Base-by-base conservation (phyloP, 2,329 filamentous ascomycete species). In the Penicillium hesseltinei region DNA sequence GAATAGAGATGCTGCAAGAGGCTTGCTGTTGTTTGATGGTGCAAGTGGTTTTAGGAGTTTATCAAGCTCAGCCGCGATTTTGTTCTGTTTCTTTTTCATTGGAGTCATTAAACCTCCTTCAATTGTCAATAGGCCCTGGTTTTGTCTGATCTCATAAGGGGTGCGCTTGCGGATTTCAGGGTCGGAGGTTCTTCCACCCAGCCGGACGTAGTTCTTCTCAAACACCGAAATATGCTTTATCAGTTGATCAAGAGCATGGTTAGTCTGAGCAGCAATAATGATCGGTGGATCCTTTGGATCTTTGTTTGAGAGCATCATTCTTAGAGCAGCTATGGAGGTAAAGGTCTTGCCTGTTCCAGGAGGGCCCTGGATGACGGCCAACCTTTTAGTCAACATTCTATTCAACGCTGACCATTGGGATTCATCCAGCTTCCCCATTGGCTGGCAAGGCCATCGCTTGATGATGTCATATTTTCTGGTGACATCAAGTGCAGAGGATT, bases 211-310 rank as follows among this genome's bases (percentile, higher is more conserved):
- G 1, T 84, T 81, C 0, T 76, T 72, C 64, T 88, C 86, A 63
- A 88, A 88, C 6, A 77, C 69, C 1, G 85, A 78, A 17, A 91
- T 80, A 54, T 88, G 84, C 1, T 77, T 75, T 0, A 96, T 78
- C 0, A 97, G 78, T 69, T 96, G 92, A 65, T 97, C 92, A 0
- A 96, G 77, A 0, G 92, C 92, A 72, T 96, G 91, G 58, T 97
- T 97, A 0, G 92, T 97, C 66, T 96, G 91, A 8, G 91, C 91
- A 0, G 91, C 84, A 4, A 96, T 80, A 21, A 96, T 81, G 31
- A 97, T 86, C 0, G 90, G 90, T 9, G 86, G 82, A 56, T 88
- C 84, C 0, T 74, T 78, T 2, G 69, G 66, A 2, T 71, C 69
- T 66, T 84, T 80, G 52, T 88, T 90, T 1, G 80, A 73, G 0